Base-by-base conservation (phyloP, 805 yeast genomes). In the Monosporozyma solicola region DNA sequence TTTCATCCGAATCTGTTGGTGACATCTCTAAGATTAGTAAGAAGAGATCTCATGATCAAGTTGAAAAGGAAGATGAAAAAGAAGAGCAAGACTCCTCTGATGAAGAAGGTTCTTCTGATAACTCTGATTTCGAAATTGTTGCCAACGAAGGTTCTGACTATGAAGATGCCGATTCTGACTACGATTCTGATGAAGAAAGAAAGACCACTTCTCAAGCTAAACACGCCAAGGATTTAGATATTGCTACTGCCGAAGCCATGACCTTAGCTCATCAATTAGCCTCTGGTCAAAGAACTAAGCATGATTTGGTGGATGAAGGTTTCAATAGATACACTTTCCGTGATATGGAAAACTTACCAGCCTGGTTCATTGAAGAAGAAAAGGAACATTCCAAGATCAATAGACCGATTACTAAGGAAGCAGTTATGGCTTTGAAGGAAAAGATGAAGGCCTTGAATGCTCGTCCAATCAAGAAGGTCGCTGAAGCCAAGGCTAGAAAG, bases 291-390 rank as follows among this genome's bases (percentile, higher is more conserved):
- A 86, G 77, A 74, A 80, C 84, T 49, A 90, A 85, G 66, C 84
- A 87, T 61, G 96, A 90, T 63, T 74, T 92, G 53, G 74, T 88
- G n/a, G 89, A 90, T 63, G 97, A 94, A 62, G 97, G 97, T 43
- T 87, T 86, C 70, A 89, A 92, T 70, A 83, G 88, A 69, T 87
- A 89, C 60, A 82, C 98, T 2, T 92, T 94, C 78, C 80, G 97
- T 61, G 98, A 94, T 62, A 76, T 74, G 46, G 97, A 91, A 31
- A 89, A 90, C 13, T 75, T 94, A 52, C 99, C 99, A 1, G 90
- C 82, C n/a, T 94, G 99, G 99, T 94, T 94, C 65, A 54, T 87
- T 45, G 98, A 94, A 60, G 99, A 94, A 59, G 99, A 94, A 69
- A 81, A 79, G 65, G 76, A 75, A 64, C 97, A 92, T 72, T 84